Percentiles rank a stretch among this genome's conserved stretches.
Evolutionary conservation across 2,329 filamentous ascomycete species (phyloP).

Genomic region (Cadophora gregata): DNA sequence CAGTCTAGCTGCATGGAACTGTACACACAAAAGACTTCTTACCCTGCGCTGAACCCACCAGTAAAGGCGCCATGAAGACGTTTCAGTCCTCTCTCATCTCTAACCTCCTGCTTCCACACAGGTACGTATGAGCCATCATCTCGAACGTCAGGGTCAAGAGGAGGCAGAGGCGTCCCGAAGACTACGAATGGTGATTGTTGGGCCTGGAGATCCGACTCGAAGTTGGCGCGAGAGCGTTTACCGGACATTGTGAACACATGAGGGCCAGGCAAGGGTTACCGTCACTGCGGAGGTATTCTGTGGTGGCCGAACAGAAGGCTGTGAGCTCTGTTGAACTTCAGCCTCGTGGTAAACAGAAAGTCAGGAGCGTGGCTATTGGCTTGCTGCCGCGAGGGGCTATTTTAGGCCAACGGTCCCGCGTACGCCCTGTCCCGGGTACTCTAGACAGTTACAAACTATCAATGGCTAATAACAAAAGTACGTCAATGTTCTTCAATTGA

Average conservation of each 20-base stretch:
- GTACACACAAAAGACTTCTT: conserved; percentile 46
- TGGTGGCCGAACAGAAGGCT: conserved; percentile 21
- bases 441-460: background rate
- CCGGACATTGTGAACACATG: conserved; percentile 63
- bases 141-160: conserved; percentile 74
- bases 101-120: conserved; percentile 98
- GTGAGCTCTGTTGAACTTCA: conserved; percentile 8
- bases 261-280: background rate
- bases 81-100: conserved; percentile 88
- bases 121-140: conserved; percentile 94
- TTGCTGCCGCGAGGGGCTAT: conserved; percentile 12
- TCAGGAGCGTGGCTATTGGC: conserved; percentile 20
- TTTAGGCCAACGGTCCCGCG: background rate
- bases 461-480: background rate
- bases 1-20: conserved; percentile 23
- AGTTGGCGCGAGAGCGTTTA: conserved; percentile 80
- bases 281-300: background rate
- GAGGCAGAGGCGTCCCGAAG: conserved; percentile 85
- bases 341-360: conserved; percentile 21
- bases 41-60: conserved; percentile 96
- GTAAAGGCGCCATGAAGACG: conserved; percentile 95
- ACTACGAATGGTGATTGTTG: conserved; percentile 75
- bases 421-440: background rate
- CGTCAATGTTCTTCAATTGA: too few relatives aligned
- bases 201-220: conserved; percentile 74